phyloP scores from a whole-genome alignment of 352 stramenopile species.

The Peronospora farinosa region DNA sequence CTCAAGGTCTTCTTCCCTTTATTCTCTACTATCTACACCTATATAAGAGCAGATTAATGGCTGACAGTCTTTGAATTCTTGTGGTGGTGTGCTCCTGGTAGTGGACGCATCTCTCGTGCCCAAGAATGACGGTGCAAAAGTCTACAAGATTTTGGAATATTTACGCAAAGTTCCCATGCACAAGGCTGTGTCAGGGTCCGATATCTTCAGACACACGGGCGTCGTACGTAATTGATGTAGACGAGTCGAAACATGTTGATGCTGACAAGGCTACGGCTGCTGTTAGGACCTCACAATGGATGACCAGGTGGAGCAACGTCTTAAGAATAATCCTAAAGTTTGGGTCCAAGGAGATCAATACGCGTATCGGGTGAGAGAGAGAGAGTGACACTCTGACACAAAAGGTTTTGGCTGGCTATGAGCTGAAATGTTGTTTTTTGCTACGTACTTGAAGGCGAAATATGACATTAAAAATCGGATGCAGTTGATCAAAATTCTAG shows the following conservation, averaged over 20 bases:
- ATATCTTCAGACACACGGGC: constrained; percentile 81
- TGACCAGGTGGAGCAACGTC: constrained; percentile 75
- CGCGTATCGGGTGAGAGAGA: constrained; percentile 57
- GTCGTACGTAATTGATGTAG: constrained; percentile 44
- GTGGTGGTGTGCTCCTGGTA: constrained; percentile 15
- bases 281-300: constrained; percentile 67
- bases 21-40: neutral
- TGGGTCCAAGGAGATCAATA: constrained; percentile 67
- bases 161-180: constrained; percentile 78
- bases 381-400: constrained; percentile 1
- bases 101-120: constrained; percentile 72
- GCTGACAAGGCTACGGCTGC: constrained; percentile 1
- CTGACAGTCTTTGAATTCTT: neutral
- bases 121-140: constrained; percentile 81
- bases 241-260: neutral
- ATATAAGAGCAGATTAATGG: neutral
- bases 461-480: constrained; percentile 84
- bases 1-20: constrained; percentile 38
- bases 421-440: constrained; percentile 2
- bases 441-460: constrained; percentile 50
- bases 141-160: constrained; percentile 86
- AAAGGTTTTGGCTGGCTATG: neutral
- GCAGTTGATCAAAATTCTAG: constrained; percentile 72
- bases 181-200: constrained; percentile 52
- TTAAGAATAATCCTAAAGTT: constrained; percentile 86